phyloP scores from a whole-genome alignment of 257 asterid species.

The Striga asiatica region DNA sequence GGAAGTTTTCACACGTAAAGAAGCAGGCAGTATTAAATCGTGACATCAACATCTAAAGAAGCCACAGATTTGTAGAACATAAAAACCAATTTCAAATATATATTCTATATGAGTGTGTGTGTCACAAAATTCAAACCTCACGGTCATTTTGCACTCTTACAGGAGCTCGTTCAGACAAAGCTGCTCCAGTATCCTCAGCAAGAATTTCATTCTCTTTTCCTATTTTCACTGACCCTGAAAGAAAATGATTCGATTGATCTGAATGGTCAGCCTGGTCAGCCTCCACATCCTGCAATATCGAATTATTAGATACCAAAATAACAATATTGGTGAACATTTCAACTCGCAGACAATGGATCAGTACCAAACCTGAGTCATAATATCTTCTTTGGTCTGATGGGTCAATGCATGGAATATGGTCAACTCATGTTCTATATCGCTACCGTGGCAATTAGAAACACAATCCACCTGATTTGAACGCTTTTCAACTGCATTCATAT shows the following conservation, averaged over 20 bases:
- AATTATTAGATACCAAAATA: neutral
- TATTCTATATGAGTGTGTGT: too few relatives aligned
- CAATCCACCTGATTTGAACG: slow-evolving; percentile 3
- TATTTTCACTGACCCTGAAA: neutral
- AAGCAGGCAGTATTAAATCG: neutral
- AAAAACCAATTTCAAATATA: neutral
- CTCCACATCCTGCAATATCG: slow-evolving; percentile 14
- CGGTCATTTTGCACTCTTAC: slow-evolving; percentile 5
- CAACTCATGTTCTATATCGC: slow-evolving; percentile 9
- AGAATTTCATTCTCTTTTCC: slow-evolving; percentile 4
- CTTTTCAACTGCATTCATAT: slow-evolving; percentile 2
- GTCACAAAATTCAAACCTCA: slow-evolving; percentile 7
- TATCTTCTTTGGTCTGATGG: neutral
- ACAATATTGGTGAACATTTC: neutral
- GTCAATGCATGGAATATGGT: too few relatives aligned
- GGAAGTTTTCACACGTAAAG: neutral
- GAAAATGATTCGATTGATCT: slow-evolving; percentile 8
- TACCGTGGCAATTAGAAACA: slow-evolving; percentile 5
- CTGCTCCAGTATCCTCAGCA: too few relatives aligned
- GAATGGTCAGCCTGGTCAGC: slow-evolving; percentile 2
- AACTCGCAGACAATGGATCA: neutral
- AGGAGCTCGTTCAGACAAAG: neutral
- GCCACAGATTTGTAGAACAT: neutral
- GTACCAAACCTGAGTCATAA: slow-evolving; percentile 11
- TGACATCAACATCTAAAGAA: neutral